Base-by-base conservation (phyloP, 805 yeast species). In the Hanseniaspora mollemarum region DNA sequence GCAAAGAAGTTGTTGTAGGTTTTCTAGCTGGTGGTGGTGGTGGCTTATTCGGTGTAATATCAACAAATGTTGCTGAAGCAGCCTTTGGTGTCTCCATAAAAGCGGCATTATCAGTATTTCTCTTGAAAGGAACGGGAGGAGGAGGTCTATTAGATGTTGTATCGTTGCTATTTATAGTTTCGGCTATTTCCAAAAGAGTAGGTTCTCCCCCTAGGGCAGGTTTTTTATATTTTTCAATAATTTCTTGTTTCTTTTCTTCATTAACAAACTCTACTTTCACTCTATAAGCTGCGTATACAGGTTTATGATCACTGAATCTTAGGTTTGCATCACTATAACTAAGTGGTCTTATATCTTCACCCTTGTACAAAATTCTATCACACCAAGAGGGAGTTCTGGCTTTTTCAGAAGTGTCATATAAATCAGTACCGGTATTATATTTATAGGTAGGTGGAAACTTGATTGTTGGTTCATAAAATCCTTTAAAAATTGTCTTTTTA, bases 311-410 rank as follows among this genome's bases (percentile, higher is more conserved):
- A 51, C 96, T 86, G 52, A 81, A 72, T 51, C 61, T 61, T 38
- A 90, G 64, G 56, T 77, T 77, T 1, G 80, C 78, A 45, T 82
- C 76, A 50, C 79, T 75, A 62, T 92, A 92, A 48, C 78, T 78
- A 55, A 79, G 61, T 43, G 86, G 92, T 37, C 70, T 66, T 38
- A 87, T 59, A 16, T 67, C 67, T 3, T 69, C 63, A 35, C 94
- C 87, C 53, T 73, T 71, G 59, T 73, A 81, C 43, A 90, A 67
- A 51, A 86, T 81, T 60, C 98, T 71, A 64, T 90, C 98, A 0
- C 97, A 90, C 96, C 97, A 90, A 0, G 96, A 83, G 1, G 98
- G 98, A 3, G 85, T 80, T 58, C 98, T 74, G 55, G 82, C 90
- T 62, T 90, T 90, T 58, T 90, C 98, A 10, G 94, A 82, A 1